Percentiles rank a stretch among this genome's conserved stretches.
These are phyloP conservation scores for Xylaria scruposa DNA, from an alignment of 495 filamentous ascomycete genomes.

Conservation along the genomic window DNA sequence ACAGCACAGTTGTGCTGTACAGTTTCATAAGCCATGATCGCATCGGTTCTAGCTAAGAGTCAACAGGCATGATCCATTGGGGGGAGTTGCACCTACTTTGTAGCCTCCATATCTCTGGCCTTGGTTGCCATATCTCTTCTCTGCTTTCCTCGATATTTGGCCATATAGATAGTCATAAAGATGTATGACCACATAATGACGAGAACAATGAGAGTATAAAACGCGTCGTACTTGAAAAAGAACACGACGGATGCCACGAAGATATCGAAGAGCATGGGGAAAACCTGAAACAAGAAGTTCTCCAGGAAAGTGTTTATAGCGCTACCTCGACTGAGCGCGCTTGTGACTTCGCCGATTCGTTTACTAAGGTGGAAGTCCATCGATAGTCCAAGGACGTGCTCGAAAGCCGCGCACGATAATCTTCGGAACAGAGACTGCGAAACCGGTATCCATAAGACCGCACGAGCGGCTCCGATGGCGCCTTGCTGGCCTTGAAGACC, in stretches of 20 bases:
- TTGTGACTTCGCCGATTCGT: constrained; percentile 84
- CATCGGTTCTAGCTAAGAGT: constrained; percentile 39
- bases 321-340: constrained; percentile 80
- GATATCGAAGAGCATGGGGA: constrained; percentile 84
- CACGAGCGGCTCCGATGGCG: constrained; percentile 72
- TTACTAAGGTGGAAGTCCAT: constrained; percentile 87
- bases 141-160: constrained; percentile 82
- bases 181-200: constrained; percentile 83
- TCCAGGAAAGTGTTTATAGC: constrained; percentile 88
- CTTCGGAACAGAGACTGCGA: constrained; percentile 86
- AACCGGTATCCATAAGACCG: constrained; percentile 81
- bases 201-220: constrained; percentile 78
- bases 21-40: constrained; percentile 40
- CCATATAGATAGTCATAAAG: constrained; percentile 87
- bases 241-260: constrained; percentile 77
- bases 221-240: constrained; percentile 72
- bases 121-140: constrained; percentile 81
- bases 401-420: constrained; percentile 81
- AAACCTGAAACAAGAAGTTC: constrained; percentile 79
- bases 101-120: constrained; percentile 77
- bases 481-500: constrained; percentile 80
- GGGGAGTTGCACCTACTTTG: constrained; percentile 19
- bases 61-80: not conserved
- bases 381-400: constrained; percentile 83
- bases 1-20: constrained; percentile 33